Evolutionary conservation across 129 eudicot species (phyloP).

Genomic region (Gnaphalium uliginosum): DNA sequence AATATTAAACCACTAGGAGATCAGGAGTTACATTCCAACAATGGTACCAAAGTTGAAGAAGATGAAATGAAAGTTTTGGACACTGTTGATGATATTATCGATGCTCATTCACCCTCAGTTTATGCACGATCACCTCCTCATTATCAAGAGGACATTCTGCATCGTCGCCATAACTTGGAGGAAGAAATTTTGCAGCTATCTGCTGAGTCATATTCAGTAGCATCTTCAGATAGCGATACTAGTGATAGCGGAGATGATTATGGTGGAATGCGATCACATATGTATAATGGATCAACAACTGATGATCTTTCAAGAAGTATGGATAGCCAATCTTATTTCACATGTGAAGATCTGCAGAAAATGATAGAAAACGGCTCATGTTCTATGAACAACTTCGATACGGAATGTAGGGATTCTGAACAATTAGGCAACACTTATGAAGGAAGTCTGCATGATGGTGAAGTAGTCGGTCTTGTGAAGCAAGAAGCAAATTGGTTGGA

Average conservation of each 20-base stretch:
- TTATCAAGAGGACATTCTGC: constrained; percentile 77
- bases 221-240: constrained; percentile 78
- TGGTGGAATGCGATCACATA: constrained; percentile 32
- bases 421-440: constrained; percentile 18
- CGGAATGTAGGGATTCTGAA: constrained; percentile 25
- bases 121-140: constrained; percentile 79
- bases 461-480: constrained; percentile 29
- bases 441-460: constrained; percentile 28
- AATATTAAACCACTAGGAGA: constrained; percentile 24
- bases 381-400: constrained; percentile 19
- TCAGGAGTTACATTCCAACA: constrained; percentile 12
- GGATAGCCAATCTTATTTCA: constrained; percentile 23
- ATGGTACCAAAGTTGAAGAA: constrained; percentile 33
- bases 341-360: constrained; percentile 33
- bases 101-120: constrained; percentile 44
- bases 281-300: constrained; percentile 39
- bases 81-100: constrained; percentile 35
- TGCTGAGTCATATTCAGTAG: constrained; percentile 67
- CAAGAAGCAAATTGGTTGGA: constrained; percentile 51
- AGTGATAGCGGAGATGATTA: constrained; percentile 66
- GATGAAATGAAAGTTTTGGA: constrained; percentile 32
- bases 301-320: constrained; percentile 46
- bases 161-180: constrained; percentile 76
- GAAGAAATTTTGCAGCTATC: constrained; percentile 82
- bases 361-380: constrained; percentile 39